These are phyloP conservation scores for Tolypocladium ophioglossoides DNA, from an alignment of 2,329 filamentous ascomycete genomes.

Conservation along the genomic window DNA sequence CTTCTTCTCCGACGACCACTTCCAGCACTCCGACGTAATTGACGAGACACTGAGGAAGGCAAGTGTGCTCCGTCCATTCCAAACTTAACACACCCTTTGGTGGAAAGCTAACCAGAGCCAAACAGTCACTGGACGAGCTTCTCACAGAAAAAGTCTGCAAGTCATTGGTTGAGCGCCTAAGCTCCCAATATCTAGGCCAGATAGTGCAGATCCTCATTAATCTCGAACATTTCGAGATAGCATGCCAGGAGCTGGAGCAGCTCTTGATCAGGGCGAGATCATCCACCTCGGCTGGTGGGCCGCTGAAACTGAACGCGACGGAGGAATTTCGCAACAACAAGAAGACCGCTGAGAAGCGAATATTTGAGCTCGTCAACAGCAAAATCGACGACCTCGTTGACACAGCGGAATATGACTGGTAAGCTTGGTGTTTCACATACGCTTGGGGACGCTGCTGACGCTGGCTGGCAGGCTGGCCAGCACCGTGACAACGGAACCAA, in stretches of 20 bases:
- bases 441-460: background rate
- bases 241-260: constrained; percentile 80
- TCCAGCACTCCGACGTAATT: constrained; percentile 80
- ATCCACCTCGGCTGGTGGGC: constrained; percentile 68
- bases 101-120: background rate
- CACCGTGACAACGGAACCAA: constrained; percentile 59
- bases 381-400: constrained; percentile 98
- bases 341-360: constrained; percentile 92
- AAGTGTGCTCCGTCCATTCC: constrained; percentile 8
- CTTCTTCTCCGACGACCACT: constrained; percentile 93
- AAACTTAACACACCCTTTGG: background rate
- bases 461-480: constrained; percentile 32
- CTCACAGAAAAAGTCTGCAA: constrained; percentile 86
- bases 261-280: constrained; percentile 77
- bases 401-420: constrained; percentile 95
- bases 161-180: constrained; percentile 76
- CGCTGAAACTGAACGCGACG: constrained; percentile 71
- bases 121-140: constrained; percentile 82
- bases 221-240: constrained; percentile 89
- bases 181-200: constrained; percentile 89
- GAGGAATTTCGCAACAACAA: constrained; percentile 82
- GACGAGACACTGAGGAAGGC: constrained; percentile 81
- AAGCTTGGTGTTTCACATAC: constrained; percentile 10
- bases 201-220: constrained; percentile 99
- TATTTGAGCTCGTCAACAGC: constrained; percentile 96